Percentiles rank a stretch among this genome's conserved stretches.
These are phyloP conservation scores for Vanrija sp. DNA, from an alignment of 1,284 basidiomycete species.

Conservation along the genomic window DNA sequence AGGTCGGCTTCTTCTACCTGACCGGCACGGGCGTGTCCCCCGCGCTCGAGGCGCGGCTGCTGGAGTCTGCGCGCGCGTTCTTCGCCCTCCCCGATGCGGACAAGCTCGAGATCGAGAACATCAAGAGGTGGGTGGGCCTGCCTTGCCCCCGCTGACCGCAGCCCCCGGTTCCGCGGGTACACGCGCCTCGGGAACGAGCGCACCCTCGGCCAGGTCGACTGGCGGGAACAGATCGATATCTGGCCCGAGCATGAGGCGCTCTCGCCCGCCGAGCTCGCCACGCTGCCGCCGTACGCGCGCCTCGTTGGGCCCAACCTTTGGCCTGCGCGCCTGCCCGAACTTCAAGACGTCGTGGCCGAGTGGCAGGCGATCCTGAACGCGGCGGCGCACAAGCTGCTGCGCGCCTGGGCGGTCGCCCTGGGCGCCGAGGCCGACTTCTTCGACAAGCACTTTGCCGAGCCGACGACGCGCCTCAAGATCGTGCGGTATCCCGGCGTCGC, in stretches of 20 bases:
- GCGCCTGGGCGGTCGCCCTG: slow-evolving; percentile 12
- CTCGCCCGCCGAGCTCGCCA: neutral
- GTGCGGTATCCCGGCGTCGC: slow-evolving; percentile 8
- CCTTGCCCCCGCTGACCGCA: neutral
- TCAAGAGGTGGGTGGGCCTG: slow-evolving; percentile 6
- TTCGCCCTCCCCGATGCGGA: slow-evolving; percentile 26
- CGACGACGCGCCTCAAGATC: slow-evolving; percentile 18
- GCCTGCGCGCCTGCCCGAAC: slow-evolving; percentile 7
- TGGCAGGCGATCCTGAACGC: slow-evolving; percentile 3
- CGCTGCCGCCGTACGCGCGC: slow-evolving; percentile 1
- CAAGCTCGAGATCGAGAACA: slow-evolving; percentile 33
- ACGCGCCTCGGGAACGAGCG: slow-evolving; percentile 14
- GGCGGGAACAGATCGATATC: slow-evolving; percentile 17
- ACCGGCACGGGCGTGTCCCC: slow-evolving; percentile 25
- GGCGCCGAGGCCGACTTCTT: slow-evolving; percentile 11
- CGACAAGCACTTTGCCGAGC: slow-evolving; percentile 12
- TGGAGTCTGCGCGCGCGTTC: slow-evolving; percentile 22
- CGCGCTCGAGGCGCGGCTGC: slow-evolving; percentile 22
- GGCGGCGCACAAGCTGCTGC: slow-evolving; percentile 4
- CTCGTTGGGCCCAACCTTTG: slow-evolving; percentile 15
- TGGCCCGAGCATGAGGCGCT: slow-evolving; percentile 7
- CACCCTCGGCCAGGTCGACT: slow-evolving; percentile 11
- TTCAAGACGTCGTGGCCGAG: slow-evolving; percentile 1
- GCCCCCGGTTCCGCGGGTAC: slow-evolving; percentile 15
- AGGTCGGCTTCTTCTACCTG: slow-evolving; percentile 36